Conservation (phyloP, 495 filamentous ascomycete genomes). For the Penicillium robsamsonii region DNA sequence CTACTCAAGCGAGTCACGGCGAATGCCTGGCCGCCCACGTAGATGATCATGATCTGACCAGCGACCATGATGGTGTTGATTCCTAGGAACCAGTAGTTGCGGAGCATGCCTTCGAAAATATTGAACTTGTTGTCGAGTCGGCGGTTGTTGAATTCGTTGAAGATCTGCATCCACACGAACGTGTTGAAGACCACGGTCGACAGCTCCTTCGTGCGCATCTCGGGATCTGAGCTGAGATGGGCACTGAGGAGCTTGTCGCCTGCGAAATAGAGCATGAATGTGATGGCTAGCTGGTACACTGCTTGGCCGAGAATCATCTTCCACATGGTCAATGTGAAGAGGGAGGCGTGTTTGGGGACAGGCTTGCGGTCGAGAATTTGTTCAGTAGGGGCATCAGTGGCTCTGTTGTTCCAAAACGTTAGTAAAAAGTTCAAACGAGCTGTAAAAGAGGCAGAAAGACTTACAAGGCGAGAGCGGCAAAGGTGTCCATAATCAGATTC, state of each 20-base stretch:
- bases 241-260: slow-evolving; percentile 57
- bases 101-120: slow-evolving; percentile 76
- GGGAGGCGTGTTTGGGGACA: slow-evolving; percentile 70
- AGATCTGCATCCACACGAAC: slow-evolving; percentile 96
- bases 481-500: slow-evolving; percentile 92
- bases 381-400: slow-evolving; percentile 78
- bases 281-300: slow-evolving; percentile 75
- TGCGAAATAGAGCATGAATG: slow-evolving; percentile 76
- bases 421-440: slow-evolving; percentile 1
- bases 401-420: slow-evolving; percentile 31
- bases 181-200: slow-evolving; percentile 86
- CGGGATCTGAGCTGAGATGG: slow-evolving; percentile 38
- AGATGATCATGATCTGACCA: slow-evolving; percentile 78
- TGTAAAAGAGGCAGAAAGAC: slow-evolving; percentile 1
- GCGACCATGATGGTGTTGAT: slow-evolving; percentile 79
- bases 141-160: slow-evolving; percentile 93
- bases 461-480: slow-evolving; percentile 75
- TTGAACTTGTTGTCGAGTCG: slow-evolving; percentile 87
- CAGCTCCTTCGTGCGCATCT: slow-evolving; percentile 45
- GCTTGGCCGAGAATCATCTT: slow-evolving; percentile 93
- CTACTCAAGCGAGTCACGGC: slow-evolving; percentile 64
- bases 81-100: slow-evolving; percentile 79
- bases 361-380: slow-evolving; percentile 80
- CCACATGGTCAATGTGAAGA: slow-evolving; percentile 88
- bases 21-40: slow-evolving; percentile 71